Base-by-base conservation (phyloP, 495 filamentous ascomycete genomes). In the Penicillium taxi region DNA sequence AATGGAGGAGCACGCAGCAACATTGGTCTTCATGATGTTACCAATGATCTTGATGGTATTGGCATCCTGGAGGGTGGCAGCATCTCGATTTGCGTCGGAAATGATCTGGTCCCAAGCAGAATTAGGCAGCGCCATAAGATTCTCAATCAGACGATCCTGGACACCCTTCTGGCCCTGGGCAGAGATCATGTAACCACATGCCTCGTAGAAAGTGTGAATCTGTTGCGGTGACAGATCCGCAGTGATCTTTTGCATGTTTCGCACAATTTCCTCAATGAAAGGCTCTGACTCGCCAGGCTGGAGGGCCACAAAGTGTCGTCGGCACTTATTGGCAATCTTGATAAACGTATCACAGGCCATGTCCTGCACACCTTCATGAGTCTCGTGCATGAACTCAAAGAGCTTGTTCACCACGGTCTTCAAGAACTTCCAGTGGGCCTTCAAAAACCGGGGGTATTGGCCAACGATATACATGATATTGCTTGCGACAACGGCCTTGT, bases 381-480 rank as follows among this genome's bases (percentile, higher is more conserved):
- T 96, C 56, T 99, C 91, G 61, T 99, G 91, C 91, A 99, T 99
- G 55, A 99, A 99, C 62, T 99, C 91, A 50, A 99, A 99, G 9
- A 99, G 77, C 66, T 99, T 99, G 66, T 96, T 99, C 47, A 99
- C 91, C 14, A 99, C 91, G 5, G 91, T 99, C 75, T 99, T 99
- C 48, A 99, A 66, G 66, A 99, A 99, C 59, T 98, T 98, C 91
- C 91, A 98, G 58, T 98, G 91, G 0, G 91, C 91, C 61, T 98
- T 98, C 48, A 98, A 66, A 65, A 98, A 98, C 18, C 91, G 84
- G 11, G 91, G 91, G 55, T 98, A 98, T 57, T 98, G 91, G 22
- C 91, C 91, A 39, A 98, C 91, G 59, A 98, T 98, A 55, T 98
- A 98, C 91, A 98, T 98, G 61, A 98, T 98, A 63, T 98, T 98